Percentiles rank a stretch among this genome's conserved stretches.
Conservation (phyloP, 495 filamentous ascomycete species). For the Amphirosellinia nigrospora region DNA sequence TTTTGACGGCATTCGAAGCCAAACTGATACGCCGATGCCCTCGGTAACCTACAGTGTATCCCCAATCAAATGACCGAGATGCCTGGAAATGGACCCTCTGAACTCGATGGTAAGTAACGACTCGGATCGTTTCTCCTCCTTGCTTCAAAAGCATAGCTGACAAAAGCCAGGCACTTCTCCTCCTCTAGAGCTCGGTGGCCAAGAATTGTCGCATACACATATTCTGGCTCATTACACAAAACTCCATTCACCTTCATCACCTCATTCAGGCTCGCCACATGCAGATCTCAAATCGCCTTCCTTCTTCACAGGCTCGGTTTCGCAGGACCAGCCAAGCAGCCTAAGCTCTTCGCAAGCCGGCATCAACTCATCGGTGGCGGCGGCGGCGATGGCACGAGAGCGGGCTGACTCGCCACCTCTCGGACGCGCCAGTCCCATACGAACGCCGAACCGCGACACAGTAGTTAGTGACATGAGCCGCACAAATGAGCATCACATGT, state of each 20-base stretch:
- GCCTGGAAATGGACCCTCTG: slow-evolving; percentile 47
- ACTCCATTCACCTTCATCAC: slow-evolving; percentile 29
- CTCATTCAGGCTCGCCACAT: slow-evolving; percentile 10
- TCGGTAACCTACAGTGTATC: slow-evolving; percentile 4
- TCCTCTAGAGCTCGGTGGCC: slow-evolving; percentile 46
- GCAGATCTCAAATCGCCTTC: slow-evolving; percentile 24
- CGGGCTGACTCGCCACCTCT: slow-evolving; percentile 43
- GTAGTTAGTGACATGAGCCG: slow-evolving; percentile 50
- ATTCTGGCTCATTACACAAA: slow-evolving; percentile 39
- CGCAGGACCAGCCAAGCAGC: slow-evolving; percentile 29
- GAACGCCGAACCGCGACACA: slow-evolving; percentile 18
- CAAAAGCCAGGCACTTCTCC: slow-evolving; percentile 37
- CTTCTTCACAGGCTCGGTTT: slow-evolving; percentile 10
- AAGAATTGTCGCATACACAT: slow-evolving; percentile 32
- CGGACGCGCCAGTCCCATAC: slow-evolving; percentile 25
- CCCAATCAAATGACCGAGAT: slow-evolving; percentile 43
- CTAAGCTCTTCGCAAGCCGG: slow-evolving; percentile 26
- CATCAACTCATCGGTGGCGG: not conserved
- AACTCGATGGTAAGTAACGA: slow-evolving; percentile 50
- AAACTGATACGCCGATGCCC: slow-evolving; percentile 28
- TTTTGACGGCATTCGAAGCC: slow-evolving; percentile 39
- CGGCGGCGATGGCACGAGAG: slow-evolving; percentile 7
- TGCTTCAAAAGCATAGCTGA: slow-evolving; percentile 23
- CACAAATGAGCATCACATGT: slow-evolving; percentile 47
- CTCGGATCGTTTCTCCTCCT: not conserved